Evolutionary conservation across 305 asterid genomes (phyloP).

Genomic region (Fraxinus nigra): DNA sequence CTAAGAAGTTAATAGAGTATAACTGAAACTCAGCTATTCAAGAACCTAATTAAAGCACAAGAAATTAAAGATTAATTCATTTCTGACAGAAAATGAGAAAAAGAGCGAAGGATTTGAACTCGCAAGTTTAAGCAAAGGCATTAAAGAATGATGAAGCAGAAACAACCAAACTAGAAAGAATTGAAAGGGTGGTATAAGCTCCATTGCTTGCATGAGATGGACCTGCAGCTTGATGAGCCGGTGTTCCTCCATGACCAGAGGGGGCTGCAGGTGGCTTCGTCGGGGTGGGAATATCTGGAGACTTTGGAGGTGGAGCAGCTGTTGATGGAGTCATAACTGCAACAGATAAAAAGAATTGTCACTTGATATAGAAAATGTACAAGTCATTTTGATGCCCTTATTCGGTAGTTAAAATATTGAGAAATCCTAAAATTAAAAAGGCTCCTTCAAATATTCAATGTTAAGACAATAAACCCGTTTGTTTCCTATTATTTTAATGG

Average conservation of each 20-base stretch:
- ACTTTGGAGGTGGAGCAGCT: conserved; percentile 12
- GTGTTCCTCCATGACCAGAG: background rate
- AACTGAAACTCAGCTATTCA: background rate
- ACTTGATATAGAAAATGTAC: background rate
- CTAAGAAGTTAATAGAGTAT: background rate
- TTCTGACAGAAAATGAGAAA: background rate
- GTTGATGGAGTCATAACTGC: background rate
- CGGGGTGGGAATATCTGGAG: conserved; percentile 6
- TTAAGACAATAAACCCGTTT: no score
- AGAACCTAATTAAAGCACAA: background rate
- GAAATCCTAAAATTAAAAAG: background rate
- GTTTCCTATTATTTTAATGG: no score
- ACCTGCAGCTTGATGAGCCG: conserved; percentile 10
- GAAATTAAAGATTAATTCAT: background rate
- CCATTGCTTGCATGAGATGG: conserved; percentile 5
- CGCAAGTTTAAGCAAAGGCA: background rate
- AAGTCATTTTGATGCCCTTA: conserved; percentile 10
- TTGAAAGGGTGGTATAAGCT: conserved; percentile 8
- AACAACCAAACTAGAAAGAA: background rate
- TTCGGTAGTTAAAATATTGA: background rate
- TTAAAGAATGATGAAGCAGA: background rate
- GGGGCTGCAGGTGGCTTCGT: background rate
- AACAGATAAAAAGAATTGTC: background rate
- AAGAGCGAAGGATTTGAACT: background rate
- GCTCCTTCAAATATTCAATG: background rate